Conservation (phyloP, 1,284 basidiomycete species). For the Sanguinoderma infundibulare region DNA sequence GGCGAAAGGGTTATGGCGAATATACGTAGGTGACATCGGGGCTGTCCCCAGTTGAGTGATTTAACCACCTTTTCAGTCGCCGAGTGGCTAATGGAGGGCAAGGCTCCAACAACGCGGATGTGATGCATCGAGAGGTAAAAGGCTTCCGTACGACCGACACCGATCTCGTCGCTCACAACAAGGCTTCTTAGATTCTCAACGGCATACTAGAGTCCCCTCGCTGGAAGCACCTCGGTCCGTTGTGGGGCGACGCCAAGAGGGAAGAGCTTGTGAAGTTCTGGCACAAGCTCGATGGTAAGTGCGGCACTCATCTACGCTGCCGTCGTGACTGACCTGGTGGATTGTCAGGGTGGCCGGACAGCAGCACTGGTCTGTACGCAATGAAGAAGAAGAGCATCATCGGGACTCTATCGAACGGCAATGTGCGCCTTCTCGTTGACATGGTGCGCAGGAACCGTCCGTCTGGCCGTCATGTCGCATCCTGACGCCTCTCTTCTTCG, state of each 20-base stretch:
- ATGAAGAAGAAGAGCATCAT: slow-evolving; percentile 58
- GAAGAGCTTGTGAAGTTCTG: slow-evolving; percentile 52
- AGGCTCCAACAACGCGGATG: slow-evolving; percentile 57
- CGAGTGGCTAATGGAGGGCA: slow-evolving; percentile 47
- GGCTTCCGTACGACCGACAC: not conserved
- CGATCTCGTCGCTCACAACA: too few relatives aligned
- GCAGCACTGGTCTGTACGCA: slow-evolving; percentile 48
- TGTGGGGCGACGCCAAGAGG: slow-evolving; percentile 49
- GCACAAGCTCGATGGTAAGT: slow-evolving; percentile 57
- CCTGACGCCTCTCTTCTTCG: not conserved
- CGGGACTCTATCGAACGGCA: slow-evolving; percentile 65
- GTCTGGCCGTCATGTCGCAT: not conserved
- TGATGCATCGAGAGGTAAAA: slow-evolving; percentile 58
- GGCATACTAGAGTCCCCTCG: slow-evolving; percentile 49
- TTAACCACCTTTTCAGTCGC: slow-evolving; percentile 21
- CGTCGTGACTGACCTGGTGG: not conserved
- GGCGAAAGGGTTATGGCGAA: slow-evolving; percentile 54
- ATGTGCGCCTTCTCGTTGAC: slow-evolving; percentile 59
- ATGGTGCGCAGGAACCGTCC: slow-evolving; percentile 47
- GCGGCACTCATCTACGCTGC: not conserved
- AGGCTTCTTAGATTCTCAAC: slow-evolving; percentile 55
- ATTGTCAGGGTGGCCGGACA: slow-evolving; percentile 60
- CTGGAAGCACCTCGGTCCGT: slow-evolving; percentile 49
- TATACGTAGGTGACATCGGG: slow-evolving; percentile 45
- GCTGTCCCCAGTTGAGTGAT: not conserved